Evolutionary conservation across 148 eudicot species (phyloP).

Genomic region (Fallopia convolvulus): DNA sequence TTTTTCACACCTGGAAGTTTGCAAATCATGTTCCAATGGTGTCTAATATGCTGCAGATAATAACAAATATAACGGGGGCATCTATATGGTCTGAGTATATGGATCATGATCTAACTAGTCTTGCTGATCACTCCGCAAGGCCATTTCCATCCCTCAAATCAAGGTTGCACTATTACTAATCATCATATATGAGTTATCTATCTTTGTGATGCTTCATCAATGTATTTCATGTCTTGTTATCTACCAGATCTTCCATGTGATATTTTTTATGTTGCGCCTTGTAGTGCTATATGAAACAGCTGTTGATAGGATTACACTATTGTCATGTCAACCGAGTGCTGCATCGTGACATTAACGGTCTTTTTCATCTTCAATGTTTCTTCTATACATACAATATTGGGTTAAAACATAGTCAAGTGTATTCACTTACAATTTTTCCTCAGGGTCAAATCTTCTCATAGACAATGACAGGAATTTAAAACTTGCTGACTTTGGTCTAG

Average conservation of each 20-base stretch:
- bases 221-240: neutral
- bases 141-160: conserved; percentile 59
- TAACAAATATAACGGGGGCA: conserved; percentile 64
- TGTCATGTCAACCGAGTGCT: conserved; percentile 94
- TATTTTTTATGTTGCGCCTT: neutral
- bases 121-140: conserved; percentile 67
- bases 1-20: neutral
- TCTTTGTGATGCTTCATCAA: neutral
- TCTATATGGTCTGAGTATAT: conserved; percentile 86
- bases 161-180: conserved; percentile 22
- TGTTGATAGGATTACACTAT: conserved; percentile 86
- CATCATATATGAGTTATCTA: neutral
- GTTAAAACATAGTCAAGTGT: neutral
- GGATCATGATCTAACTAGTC: conserved; percentile 82
- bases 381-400: neutral
- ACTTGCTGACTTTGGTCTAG: conserved; percentile 95
- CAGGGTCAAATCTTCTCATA: conserved; percentile 87
- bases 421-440: neutral
- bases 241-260: conserved; percentile 1
- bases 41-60: conserved; percentile 31
- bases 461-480: conserved; percentile 82
- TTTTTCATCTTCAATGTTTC: neutral
- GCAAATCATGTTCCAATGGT: neutral
- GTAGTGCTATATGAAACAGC: conserved; percentile 88
- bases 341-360: conserved; percentile 92